Percentiles rank a stretch among this genome's conserved stretches.
Conservation (phyloP, 2,329 filamentous ascomycete species). For the Phialemoniopsis sp. region DNA sequence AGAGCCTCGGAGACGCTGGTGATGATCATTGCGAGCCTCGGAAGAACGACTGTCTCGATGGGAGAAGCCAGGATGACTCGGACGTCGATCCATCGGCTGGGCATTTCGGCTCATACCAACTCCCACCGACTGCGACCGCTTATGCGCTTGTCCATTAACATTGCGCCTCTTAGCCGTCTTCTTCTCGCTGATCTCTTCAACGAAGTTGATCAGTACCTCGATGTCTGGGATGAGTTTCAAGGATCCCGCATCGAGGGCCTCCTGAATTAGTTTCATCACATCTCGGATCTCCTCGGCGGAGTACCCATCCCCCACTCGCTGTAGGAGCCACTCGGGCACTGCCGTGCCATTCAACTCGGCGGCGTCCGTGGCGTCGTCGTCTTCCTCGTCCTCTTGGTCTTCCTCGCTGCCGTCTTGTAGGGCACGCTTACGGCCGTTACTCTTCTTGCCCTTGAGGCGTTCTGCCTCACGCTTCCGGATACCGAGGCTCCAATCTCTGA, state of each 20-base stretch:
- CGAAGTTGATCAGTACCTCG: constrained; percentile 54
- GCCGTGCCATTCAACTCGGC: constrained; percentile 30
- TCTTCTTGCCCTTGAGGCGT: constrained; percentile 40
- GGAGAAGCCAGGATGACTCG: constrained; percentile 7
- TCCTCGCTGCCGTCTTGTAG: constrained; percentile 7
- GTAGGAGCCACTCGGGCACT: constrained; percentile 45
- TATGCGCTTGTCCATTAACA: constrained; percentile 12
- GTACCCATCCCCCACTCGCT: constrained; percentile 40
- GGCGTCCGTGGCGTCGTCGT: constrained; percentile 17
- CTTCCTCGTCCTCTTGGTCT: constrained; percentile 26
- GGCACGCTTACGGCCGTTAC: constrained; percentile 9
- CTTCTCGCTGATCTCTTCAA: constrained; percentile 22
- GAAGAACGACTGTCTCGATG: not conserved
- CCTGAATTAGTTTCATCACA: constrained; percentile 40
- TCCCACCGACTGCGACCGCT: constrained; percentile 24
- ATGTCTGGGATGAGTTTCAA: constrained; percentile 51
- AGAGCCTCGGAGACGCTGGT: constrained; percentile 9
- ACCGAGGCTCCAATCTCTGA: constrained; percentile 57
- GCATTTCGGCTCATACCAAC: constrained; percentile 9
- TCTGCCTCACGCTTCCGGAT: constrained; percentile 62
- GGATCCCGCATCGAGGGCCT: constrained; percentile 35
- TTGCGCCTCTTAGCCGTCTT: constrained; percentile 16
- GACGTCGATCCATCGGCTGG: constrained; percentile 11
- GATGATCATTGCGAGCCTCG: not conserved
- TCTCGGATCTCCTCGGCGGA: constrained; percentile 39